Conservation (phyloP, 73 alveolate genomes). For the Paramecium pentaurelia region DNA sequence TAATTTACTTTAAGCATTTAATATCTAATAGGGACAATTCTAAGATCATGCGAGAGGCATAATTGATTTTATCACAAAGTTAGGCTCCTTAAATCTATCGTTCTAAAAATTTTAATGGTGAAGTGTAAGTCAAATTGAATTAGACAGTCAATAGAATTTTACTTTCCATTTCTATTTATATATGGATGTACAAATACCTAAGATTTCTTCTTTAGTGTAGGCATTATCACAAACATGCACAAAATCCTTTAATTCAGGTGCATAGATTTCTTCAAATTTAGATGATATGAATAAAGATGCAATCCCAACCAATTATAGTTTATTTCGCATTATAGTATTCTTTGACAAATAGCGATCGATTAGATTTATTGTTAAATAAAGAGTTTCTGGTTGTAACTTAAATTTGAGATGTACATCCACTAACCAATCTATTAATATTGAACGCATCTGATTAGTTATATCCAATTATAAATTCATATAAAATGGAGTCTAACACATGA, state of each 20-base stretch:
- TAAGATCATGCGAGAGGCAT: background rate
- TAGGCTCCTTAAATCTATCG: constrained; percentile 29
- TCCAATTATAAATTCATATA: constrained; percentile 57
- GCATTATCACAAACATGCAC: constrained; percentile 96
- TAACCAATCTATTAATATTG: constrained; percentile 78
- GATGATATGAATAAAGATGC: constrained; percentile 58
- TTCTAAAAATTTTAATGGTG: constrained; percentile 73
- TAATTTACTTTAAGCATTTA: background rate
- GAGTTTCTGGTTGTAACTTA: constrained; percentile 77
- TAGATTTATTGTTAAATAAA: constrained; percentile 71
- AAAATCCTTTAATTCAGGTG: constrained; percentile 88
- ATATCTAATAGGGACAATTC: background rate
- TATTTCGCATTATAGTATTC: constrained; percentile 51
- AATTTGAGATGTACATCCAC: constrained; percentile 83
- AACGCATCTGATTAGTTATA: constrained; percentile 77
- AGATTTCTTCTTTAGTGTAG: constrained; percentile 88
- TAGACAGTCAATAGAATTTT: constrained; percentile 77
- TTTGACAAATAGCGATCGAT: constrained; percentile 79
- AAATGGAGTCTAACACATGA: constrained; percentile 23
- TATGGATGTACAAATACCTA: background rate
- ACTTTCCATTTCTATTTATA: constrained; percentile 82
- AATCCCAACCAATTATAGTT: constrained; percentile 54
- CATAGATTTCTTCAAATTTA: constrained; percentile 67
- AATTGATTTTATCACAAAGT: background rate
- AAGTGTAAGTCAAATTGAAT: constrained; percentile 77